phyloP scores from a whole-genome alignment of 177 flowering plant genomes.

The Vitis hybrid region DNA sequence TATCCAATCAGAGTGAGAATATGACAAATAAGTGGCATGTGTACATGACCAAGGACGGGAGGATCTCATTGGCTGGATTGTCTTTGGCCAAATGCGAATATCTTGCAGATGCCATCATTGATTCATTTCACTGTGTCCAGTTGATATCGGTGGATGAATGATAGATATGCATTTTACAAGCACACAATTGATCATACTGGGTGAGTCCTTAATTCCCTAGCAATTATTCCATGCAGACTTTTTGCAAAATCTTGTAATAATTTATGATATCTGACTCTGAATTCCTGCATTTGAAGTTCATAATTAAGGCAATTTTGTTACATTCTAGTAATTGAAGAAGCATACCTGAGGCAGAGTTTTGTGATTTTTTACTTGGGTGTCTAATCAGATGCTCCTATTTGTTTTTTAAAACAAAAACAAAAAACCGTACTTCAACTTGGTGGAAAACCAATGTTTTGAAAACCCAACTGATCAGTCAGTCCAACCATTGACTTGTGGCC shows the following conservation, averaged over 20 bases:
- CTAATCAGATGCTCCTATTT: too few species aligned
- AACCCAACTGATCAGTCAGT: too few species aligned
- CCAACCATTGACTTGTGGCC: too few species aligned
- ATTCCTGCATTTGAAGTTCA: too few species aligned
- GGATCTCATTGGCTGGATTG: constrained; percentile 86
- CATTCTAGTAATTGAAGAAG: too few species aligned
- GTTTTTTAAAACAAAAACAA: neutral
- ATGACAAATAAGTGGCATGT: constrained; percentile 98
- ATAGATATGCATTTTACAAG: neutral
- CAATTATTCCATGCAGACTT: neutral
- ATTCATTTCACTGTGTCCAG: constrained; percentile 81
- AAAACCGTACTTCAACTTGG: too few species aligned
- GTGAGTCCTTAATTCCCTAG: neutral
- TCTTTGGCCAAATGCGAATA: constrained; percentile 92
- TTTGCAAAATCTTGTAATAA: too few species aligned
- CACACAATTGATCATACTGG: neutral
- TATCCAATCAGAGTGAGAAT: constrained; percentile 68
- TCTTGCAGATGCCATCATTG: constrained; percentile 93
- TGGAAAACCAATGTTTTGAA: too few species aligned
- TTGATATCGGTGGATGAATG: constrained; percentile 14
- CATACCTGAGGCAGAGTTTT: too few species aligned
- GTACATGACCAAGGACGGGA: constrained; percentile 97
- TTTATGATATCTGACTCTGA: too few species aligned
- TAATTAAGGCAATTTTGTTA: too few species aligned
- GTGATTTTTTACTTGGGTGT: too few species aligned